These are phyloP conservation scores for Penicillium robsamsonii DNA, from an alignment of 495 filamentous ascomycete genomes.

Conservation along the genomic window DNA sequence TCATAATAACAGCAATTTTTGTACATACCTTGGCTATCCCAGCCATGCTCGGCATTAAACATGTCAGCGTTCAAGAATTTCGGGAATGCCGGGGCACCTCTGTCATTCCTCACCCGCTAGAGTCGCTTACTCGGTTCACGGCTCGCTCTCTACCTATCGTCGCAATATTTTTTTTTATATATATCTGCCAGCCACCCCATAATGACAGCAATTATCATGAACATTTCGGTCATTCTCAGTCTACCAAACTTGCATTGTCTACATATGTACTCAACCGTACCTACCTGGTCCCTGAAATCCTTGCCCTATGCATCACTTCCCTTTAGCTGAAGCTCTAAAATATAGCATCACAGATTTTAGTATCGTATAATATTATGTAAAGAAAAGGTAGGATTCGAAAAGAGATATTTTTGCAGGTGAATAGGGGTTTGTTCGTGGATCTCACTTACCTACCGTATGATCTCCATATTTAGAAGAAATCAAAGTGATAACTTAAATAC, in stretches of 20 bases:
- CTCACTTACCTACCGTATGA: not conserved
- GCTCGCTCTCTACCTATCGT: not conserved
- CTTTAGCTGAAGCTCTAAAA: not conserved
- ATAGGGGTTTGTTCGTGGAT: not conserved
- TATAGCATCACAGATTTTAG: not conserved
- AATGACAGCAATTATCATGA: no score
- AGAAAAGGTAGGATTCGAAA: not conserved
- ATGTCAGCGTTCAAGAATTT: not conserved
- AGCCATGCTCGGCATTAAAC: not conserved
- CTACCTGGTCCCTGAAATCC: not conserved
- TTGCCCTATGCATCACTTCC: not conserved
- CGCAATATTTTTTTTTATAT: not conserved
- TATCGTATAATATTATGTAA: not conserved
- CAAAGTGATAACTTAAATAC: not conserved
- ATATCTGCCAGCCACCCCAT: not conserved
- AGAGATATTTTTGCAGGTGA: not conserved
- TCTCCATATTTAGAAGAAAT: not conserved
- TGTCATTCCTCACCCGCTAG: not conserved
- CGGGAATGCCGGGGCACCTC: not conserved
- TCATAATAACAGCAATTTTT: not conserved
- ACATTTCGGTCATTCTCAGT: no score
- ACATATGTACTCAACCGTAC: not conserved
- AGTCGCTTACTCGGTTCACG: not conserved
- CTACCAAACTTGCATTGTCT: not conserved
- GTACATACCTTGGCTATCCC: not conserved